Percentiles rank a stretch among this genome's conserved stretches.
Evolutionary conservation across 805 yeast genomes (phyloP).

Genomic region (Candida ulmi): DNA sequence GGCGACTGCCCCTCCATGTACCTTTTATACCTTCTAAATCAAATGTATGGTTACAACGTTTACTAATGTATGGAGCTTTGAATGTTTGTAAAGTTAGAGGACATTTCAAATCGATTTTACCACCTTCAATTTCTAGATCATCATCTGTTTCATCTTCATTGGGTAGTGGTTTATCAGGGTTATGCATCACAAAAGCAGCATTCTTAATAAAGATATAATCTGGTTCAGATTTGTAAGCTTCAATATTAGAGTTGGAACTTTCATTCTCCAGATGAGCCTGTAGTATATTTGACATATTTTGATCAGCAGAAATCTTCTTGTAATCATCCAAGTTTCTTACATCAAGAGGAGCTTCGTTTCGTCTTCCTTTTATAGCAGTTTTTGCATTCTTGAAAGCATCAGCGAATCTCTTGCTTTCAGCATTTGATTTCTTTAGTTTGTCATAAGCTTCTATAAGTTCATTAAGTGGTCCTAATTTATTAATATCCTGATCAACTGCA

Average conservation of each 20-base stretch:
- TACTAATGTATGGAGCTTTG: slow-evolving; percentile 49
- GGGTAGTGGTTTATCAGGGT: slow-evolving; percentile 63
- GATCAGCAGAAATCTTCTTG: not conserved
- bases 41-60: slow-evolving; percentile 55
- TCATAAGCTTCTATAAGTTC: not conserved
- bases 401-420: not conserved
- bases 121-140: slow-evolving; percentile 65
- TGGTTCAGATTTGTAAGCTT: not conserved
- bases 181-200: slow-evolving; percentile 41
- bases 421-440: not conserved
- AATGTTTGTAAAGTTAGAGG: slow-evolving; percentile 55
- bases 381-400: not conserved
- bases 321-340: not conserved
- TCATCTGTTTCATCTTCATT: slow-evolving; percentile 41
- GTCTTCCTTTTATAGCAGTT: not conserved
- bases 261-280: slow-evolving; percentile 1
- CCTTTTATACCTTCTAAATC: slow-evolving; percentile 42
- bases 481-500: not conserved
- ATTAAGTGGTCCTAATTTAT: not conserved
- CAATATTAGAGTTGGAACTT: not conserved
- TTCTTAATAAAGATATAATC: slow-evolving; percentile 29
- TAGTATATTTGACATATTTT: slow-evolving; percentile 9
- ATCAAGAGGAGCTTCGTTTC: not conserved
- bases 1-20: slow-evolving; percentile 22
- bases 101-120: slow-evolving; percentile 60